Percentiles rank a stretch among this genome's conserved stretches.
These are phyloP conservation scores for Herpotrichia juniperi DNA, from an alignment of 2,329 filamentous ascomycete species.

Conservation along the genomic window DNA sequence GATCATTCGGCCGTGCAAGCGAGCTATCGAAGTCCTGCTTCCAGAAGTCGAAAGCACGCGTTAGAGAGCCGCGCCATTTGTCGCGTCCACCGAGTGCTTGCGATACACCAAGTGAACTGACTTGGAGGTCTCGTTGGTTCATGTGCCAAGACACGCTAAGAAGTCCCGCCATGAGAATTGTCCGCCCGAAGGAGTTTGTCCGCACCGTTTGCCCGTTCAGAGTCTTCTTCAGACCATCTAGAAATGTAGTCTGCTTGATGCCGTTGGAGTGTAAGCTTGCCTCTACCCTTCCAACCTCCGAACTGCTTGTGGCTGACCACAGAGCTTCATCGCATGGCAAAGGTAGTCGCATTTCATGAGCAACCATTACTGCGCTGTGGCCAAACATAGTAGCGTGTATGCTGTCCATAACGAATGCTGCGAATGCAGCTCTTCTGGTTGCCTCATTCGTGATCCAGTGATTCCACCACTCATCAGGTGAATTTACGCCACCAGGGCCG, in stretches of 20 bases:
- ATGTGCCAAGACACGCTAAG: conserved; percentile 97
- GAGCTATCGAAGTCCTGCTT: conserved; percentile 88
- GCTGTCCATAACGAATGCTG: conserved; percentile 92
- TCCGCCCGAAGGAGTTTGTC: conserved; percentile 92
- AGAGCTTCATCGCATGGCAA: conserved; percentile 91
- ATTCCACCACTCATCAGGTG: conserved; percentile 90
- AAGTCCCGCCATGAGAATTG: conserved; percentile 90
- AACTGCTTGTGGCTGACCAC: conserved; percentile 88
- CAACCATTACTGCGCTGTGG: conserved; percentile 95
- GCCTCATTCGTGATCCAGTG: conserved; percentile 95
- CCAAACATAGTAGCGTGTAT: conserved; percentile 98
- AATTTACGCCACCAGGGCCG: conserved; percentile 61
- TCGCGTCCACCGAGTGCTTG: conserved; percentile 84
- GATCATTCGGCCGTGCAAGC: conserved; percentile 62
- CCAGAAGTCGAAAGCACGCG: conserved; percentile 91
- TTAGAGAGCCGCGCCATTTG: conserved; percentile 86
- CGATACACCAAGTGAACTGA: conserved; percentile 82
- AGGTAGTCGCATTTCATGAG: conserved; percentile 90
- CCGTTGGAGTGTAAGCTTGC: conserved; percentile 79
- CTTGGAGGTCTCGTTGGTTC: conserved; percentile 93
- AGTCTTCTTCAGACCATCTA: conserved; percentile 89
- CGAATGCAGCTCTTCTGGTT: conserved; percentile 87
- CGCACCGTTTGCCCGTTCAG: conserved; percentile 83
- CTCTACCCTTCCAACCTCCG: conserved; percentile 85
- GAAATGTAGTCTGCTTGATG: conserved; percentile 82